Evolutionary conservation across 345 rosid genomes (phyloP), one percentile per base, ranked within the genome.

Genomic region (Gossypium australe): DNA sequence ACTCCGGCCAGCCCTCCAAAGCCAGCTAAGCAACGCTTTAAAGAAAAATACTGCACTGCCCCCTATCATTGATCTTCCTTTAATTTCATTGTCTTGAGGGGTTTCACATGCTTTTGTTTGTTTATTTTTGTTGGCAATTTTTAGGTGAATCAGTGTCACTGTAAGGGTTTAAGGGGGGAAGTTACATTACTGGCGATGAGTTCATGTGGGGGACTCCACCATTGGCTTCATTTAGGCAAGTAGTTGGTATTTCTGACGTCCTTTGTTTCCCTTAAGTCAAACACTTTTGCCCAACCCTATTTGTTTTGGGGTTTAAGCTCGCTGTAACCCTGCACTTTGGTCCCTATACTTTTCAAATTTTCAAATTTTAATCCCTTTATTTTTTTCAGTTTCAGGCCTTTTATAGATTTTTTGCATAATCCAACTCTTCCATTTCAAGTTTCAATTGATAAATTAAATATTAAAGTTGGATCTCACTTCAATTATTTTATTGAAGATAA

Each of bases 21-120:
- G 78, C 81, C 83, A 84, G 82, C 84, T 76, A 78, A 75, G 85
- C 82, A 69, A 80, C 72, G 78, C 78, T 47, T 20, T 20, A 56
- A 57, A 20, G 25, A 22, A 57, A 24, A 57, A 20, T 57, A 56
- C 70, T 20, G 20, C 43, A 24, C 13, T 25, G 22, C 73, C 45
- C 47, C 58, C 64, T 77, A 27, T 66, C n/a, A 24, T 2, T 70
- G 10, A 14, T 20, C n/a, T 6, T 9, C 16, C 2, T 41, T 34
- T 18, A 11, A 11, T 22, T 34, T 34, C 41, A 10, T 58, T 6
- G 34, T 20, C 22, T 24, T 63, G 6, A 44, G 17, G 16, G 11
- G 22, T 1, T 59, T 77, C 18, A 34, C 41, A 34, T 34, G 41
- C 41, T 34, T 34, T 34, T 34, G 41, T 34, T 34, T 34, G 41